phyloP scores from a whole-genome alignment of 495 filamentous ascomycete genomes.

The Penicillium waksmanii region DNA sequence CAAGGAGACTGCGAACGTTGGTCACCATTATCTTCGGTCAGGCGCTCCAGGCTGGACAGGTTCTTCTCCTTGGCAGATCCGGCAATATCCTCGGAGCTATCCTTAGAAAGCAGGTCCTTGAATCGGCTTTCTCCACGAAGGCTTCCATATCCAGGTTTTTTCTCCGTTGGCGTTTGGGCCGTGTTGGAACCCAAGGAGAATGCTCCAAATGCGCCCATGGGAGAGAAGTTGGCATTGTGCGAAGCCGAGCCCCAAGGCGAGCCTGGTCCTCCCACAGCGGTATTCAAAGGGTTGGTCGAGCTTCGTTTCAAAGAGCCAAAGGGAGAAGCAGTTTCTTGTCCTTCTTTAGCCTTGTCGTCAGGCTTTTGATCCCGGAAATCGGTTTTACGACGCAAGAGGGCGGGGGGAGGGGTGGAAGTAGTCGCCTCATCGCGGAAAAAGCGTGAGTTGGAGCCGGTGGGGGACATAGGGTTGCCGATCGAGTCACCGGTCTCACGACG shows the following conservation, averaged over 20 bases:
- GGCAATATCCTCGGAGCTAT: constrained; percentile 67
- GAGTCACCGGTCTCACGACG: constrained; percentile 89
- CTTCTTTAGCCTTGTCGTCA: constrained; percentile 52
- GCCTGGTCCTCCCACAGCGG: constrained; percentile 52
- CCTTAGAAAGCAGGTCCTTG: constrained; percentile 80
- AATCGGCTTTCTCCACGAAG: constrained; percentile 78
- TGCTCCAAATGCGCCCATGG: constrained; percentile 85
- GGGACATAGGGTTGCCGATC: constrained; percentile 60
- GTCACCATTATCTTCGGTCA: constrained; percentile 54
- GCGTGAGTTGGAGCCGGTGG: constrained; percentile 50
- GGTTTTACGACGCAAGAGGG: constrained; percentile 74
- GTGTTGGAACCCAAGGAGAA: constrained; percentile 65
- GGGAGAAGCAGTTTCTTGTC: constrained; percentile 51
- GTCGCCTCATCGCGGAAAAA: constrained; percentile 63
- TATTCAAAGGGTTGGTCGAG: constrained; percentile 64
- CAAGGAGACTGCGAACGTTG: constrained; percentile 54
- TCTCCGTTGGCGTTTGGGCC: constrained; percentile 64
- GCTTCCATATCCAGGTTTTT: constrained; percentile 68
- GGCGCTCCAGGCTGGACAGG: constrained; percentile 54
- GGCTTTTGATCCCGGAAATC: constrained; percentile 60
- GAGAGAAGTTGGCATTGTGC: constrained; percentile 61
- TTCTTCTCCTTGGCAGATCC: constrained; percentile 57
- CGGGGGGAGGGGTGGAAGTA: constrained; percentile 63
- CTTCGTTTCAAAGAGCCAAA: constrained; percentile 71
- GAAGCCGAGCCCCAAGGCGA: constrained; percentile 73